Base-by-base conservation (phyloP, 768 basidiomycete genomes). In the Leccinum pellstonianum region DNA sequence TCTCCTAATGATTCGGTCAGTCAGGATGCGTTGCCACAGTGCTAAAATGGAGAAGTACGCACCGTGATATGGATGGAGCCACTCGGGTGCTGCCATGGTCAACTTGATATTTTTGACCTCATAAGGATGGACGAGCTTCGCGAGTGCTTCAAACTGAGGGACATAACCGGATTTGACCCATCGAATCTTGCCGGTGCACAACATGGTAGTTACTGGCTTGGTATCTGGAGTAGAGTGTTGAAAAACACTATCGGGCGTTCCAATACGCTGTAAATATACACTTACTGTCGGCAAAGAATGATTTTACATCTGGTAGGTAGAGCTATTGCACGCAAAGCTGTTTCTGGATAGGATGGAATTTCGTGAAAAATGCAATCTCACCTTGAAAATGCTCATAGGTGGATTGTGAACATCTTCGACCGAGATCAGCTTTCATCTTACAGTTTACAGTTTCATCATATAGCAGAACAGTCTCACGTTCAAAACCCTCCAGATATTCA, bases 31-130 rank as follows among this genome's bases (percentile, higher is more conserved):
- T 5, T 5, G 2, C 3, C 3, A 9, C 15, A 14, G 17, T 8
- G 14, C 10, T 4, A 4, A 50, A n/a, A 23, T 4, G 17, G 37
- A 19, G 41, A 15, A 10, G 15, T 6, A 8, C 61, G 77, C 79
- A 53, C 87, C 87, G 67, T 86, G 86, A 27, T 83, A 81, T 29
- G 87, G 81, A 68, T 87, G 86, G 70, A 83, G 86, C 86, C 87
- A 88, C 43, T 85, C 84, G 4, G 88, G 89, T 0, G 87, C 83
- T 60, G 83, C 86, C 72, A 89, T 76, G 19, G 86, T 90, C 58
- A 91, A 66, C 71, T 93, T 91, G 72, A 91, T 80, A 66, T 80
- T 77, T 66, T 80, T 80, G 59, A 87, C 82, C 65, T 89, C 86
- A 73, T 87, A 79, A 9, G 82, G 77, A 15, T 80, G 66, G 23